phyloP scores from a whole-genome alignment of 768 basidiomycete species.

The Phaffia australis region DNA sequence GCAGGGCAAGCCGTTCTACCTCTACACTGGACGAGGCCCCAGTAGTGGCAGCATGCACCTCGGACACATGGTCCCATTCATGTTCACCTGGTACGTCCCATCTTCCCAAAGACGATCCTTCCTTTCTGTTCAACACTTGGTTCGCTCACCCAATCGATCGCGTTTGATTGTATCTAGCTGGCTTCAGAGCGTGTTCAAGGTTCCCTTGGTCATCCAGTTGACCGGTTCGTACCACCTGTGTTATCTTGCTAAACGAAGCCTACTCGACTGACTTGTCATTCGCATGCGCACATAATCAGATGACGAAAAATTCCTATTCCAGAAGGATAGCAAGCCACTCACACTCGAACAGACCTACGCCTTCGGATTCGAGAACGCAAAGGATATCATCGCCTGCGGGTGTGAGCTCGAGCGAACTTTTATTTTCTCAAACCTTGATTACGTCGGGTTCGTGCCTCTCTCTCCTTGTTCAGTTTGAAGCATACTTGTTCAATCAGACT shows the following conservation, averaged over 20 bases:
- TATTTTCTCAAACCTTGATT: constrained; percentile 88
- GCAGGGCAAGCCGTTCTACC: constrained; percentile 90
- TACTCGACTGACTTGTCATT: not conserved
- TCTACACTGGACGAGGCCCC: constrained; percentile 95
- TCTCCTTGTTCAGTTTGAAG: not conserved
- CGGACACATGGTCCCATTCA: constrained; percentile 94
- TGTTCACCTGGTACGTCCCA: constrained; percentile 76
- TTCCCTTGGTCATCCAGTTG: constrained; percentile 86
- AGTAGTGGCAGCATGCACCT: constrained; percentile 95
- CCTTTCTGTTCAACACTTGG: not conserved
- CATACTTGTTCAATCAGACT: not conserved
- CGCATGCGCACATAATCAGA: constrained; percentile 44
- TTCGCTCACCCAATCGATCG: not conserved
- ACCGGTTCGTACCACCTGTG: constrained; percentile 51
- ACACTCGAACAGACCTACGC: constrained; percentile 75
- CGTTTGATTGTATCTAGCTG: constrained; percentile 48
- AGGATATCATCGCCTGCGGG: constrained; percentile 92
- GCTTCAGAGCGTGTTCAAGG: constrained; percentile 91
- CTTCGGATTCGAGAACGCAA: constrained; percentile 77
- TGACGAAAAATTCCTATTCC: constrained; percentile 98
- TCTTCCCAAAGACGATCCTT: not conserved
- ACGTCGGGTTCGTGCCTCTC: constrained; percentile 48
- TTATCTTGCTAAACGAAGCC: not conserved
- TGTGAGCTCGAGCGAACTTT: constrained; percentile 87
- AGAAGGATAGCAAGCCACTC: constrained; percentile 54